Base-by-base conservation (phyloP, 768 basidiomycete genomes). In the Mycena amicta region DNA sequence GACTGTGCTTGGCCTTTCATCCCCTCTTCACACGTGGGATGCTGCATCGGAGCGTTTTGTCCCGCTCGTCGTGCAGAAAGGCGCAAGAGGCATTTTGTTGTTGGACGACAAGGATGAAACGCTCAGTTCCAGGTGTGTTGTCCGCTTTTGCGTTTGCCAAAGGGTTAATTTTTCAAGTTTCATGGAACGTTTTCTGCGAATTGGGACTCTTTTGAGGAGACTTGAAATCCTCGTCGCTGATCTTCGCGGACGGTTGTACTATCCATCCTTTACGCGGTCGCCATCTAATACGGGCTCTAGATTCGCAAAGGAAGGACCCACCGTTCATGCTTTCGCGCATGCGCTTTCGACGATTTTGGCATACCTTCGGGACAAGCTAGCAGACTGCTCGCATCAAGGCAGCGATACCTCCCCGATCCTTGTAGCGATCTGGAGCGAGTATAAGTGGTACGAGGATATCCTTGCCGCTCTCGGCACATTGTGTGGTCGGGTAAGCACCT, bases 151-250 rank as follows among this genome's bases (percentile, higher is more conserved):
- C n/a, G n/a, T n/a, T n/a, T n/a, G n/a, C n/a, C n/a, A n/a, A n/a
- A n/a, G n/a, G n/a, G n/a, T n/a, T n/a, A n/a, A n/a, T n/a, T n/a
- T n/a, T n/a, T n/a, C n/a, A n/a, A 92, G 90, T 69, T 68, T 89
- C 5, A 70, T 85, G 23, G 71, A 75, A 33, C 80, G 87, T 5
- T 93, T 93, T 70, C 59, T 90, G 28, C 79, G 75, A 5, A 85
- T 93, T 49, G 92, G 92, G 5, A 84, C 84, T 0, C 69, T 86
- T 2, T 67, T 89, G 37, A 83, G 90, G 45, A 82, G 92, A 22
- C 66, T 93, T 5, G 90, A 93, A 52, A 70, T 72, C 2, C 67
- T 90, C 3, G 62, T 86, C 3, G 69, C 71, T 16, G 61, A 64
- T 6, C 67, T 88, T n/a, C 79, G 83, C 46, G 59, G 64, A 33